A percentile compares a stretch with the other conserved stretches of the same genome.
Evolutionary conservation across 768 basidiomycete genomes (phyloP).

Genomic region (Leccinum subtestaceum): DNA sequence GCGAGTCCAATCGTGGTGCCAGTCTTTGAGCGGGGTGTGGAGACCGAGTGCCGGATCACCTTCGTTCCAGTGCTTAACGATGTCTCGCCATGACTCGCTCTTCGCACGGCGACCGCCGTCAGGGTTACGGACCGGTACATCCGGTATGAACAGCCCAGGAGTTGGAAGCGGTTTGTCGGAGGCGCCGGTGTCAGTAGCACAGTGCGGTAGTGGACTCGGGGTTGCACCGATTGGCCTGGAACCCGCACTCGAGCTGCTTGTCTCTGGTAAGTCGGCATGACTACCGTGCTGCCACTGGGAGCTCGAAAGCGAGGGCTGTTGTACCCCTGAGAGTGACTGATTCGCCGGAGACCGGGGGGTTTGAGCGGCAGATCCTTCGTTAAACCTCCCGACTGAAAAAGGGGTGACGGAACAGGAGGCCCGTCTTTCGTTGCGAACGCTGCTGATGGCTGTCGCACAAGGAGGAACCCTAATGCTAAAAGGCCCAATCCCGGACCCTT

Average conservation of each 20-base stretch:
- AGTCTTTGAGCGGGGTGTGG: too few species aligned
- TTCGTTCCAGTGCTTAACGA: too few species aligned
- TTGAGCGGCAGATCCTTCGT: not conserved
- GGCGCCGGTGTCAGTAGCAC: not conserved
- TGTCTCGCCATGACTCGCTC: too few species aligned
- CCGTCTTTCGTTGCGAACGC: not conserved
- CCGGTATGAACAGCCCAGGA: too few species aligned
- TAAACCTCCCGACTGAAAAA: not conserved
- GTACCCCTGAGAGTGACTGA: too few species aligned
- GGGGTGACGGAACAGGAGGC: not conserved
- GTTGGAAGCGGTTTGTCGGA: too few species aligned
- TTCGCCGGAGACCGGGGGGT: not conserved
- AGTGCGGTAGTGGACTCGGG: not conserved
- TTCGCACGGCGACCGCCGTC: too few species aligned
- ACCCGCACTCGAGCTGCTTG: not conserved
- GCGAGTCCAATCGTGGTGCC: too few species aligned
- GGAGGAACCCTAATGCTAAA: not conserved
- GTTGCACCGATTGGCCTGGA: not conserved
- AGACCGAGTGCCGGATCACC: too few species aligned
- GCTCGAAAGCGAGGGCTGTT: not conserved
- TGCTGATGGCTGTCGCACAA: not conserved
- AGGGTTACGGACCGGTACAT: too few species aligned
- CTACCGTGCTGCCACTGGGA: not conserved
- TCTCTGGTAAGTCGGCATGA: not conserved
- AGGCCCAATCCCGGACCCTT: not conserved